Evolutionary conservation across 768 basidiomycete genomes (phyloP).

Genomic region (Cystobasidium onofrii): DNA sequence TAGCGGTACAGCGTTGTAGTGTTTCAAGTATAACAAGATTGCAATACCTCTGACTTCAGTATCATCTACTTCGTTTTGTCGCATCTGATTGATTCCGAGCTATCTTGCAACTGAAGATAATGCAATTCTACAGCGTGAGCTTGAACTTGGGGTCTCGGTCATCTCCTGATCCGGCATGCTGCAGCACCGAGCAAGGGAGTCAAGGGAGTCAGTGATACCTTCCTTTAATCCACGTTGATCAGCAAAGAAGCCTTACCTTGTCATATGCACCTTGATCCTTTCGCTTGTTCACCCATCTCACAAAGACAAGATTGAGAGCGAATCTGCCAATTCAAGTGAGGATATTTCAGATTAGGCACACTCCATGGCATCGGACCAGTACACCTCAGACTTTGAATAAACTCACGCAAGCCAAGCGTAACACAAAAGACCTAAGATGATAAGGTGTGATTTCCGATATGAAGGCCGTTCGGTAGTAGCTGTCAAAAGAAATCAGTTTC

Average conservation of each 20-base stretch:
- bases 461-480: conserved; percentile 11
- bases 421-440: conserved; percentile 14
- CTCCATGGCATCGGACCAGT: too few relatives aligned
- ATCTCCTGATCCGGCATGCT: conserved; percentile 21
- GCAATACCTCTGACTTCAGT: too few relatives aligned
- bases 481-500: background rate
- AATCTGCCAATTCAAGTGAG: too few relatives aligned
- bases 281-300: conserved; percentile 18
- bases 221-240: too few relatives aligned
- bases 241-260: background rate
- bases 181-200: background rate
- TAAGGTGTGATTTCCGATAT: conserved; percentile 14
- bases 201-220: background rate
- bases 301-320: conserved; percentile 14
- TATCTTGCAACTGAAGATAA: too few relatives aligned
- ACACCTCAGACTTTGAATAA: too few relatives aligned
- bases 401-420: conserved; percentile 27
- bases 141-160: conserved; percentile 23
- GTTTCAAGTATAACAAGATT: too few relatives aligned
- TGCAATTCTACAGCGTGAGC: conserved; percentile 15
- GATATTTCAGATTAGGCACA: too few relatives aligned
- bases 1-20: too few relatives aligned
- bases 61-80: too few relatives aligned
- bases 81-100: too few relatives aligned
- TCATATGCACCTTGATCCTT: conserved; percentile 25